Evolutionary conservation across 306 rosid species (phyloP).

Genomic region (Ceratonia siliqua): DNA sequence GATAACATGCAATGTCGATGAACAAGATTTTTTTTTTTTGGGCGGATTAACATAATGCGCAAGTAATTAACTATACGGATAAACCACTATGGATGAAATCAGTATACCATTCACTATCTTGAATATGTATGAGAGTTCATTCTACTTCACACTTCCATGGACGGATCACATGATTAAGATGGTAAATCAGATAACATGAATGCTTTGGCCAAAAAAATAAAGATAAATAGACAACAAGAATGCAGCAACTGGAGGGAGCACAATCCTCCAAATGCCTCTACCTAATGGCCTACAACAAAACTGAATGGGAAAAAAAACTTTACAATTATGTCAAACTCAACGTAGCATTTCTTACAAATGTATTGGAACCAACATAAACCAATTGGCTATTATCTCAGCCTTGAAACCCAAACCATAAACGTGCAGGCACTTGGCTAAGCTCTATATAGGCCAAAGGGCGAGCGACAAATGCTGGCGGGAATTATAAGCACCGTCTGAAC

Average conservation of each 20-base stretch:
- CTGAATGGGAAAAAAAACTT: conserved; percentile 41
- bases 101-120: background rate
- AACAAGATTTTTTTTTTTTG: background rate
- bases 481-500: conserved; percentile 24
- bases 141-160: conserved; percentile 48
- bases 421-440: conserved; percentile 34
- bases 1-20: too few relatives aligned
- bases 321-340: conserved; percentile 71
- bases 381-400: conserved; percentile 50
- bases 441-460: conserved; percentile 4
- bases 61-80: background rate
- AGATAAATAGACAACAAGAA: conserved; percentile 48
- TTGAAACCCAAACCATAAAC: conserved; percentile 39
- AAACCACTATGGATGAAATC: background rate
- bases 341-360: conserved; percentile 66
- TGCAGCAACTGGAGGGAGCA: conserved; percentile 53
- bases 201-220: background rate
- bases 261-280: conserved; percentile 50
- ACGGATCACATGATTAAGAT: conserved; percentile 47
- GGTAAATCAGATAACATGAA: conserved; percentile 49
- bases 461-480: conserved; percentile 14
- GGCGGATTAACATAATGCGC: background rate
- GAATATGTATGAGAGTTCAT: conserved; percentile 48
- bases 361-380: conserved; percentile 52
- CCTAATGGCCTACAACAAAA: conserved; percentile 45